These are phyloP conservation scores for Chrysopogon serrulatus DNA, from an alignment of 176 grass and related monocot species.

Conservation along the genomic window DNA sequence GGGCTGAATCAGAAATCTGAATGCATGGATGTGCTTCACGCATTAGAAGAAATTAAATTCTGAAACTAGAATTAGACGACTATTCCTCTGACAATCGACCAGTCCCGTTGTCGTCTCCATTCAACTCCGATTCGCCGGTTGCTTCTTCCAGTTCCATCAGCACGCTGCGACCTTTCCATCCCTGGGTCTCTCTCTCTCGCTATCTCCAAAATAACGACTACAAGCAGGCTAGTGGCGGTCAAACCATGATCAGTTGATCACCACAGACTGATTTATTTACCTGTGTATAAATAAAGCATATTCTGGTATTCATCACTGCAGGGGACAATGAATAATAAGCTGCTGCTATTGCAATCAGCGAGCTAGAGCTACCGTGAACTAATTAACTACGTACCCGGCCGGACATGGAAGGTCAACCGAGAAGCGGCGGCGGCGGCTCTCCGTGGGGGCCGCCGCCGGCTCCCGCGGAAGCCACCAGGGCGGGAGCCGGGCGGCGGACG, in stretches of 20 bases:
- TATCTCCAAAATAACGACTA: background rate
- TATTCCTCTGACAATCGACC: background rate
- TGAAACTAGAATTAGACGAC: background rate
- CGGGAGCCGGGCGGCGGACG: background rate
- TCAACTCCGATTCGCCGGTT: background rate
- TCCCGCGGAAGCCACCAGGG: background rate
- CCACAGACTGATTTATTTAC: too few species aligned
- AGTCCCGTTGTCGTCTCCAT: conserved; percentile 11
- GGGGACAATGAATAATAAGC: background rate
- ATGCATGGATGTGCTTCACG: background rate
- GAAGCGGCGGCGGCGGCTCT: background rate
- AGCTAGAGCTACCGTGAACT: too few species aligned
- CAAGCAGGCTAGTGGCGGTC: background rate
- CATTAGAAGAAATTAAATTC: background rate
- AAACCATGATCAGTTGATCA: background rate
- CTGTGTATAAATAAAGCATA: background rate
- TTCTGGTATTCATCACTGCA: background rate
- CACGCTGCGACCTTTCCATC: conserved; percentile 21
- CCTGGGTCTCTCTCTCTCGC: background rate
- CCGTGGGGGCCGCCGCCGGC: background rate
- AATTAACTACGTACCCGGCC: too few species aligned
- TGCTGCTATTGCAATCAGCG: too few species aligned
- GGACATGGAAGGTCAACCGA: background rate
- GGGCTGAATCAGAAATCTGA: too few species aligned
- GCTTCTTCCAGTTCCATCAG: background rate